A percentile compares a stretch with the other conserved stretches of the same genome.
phyloP scores from a whole-genome alignment of 2,329 filamentous ascomycete genomes.

The Erysiphe pulchra region DNA sequence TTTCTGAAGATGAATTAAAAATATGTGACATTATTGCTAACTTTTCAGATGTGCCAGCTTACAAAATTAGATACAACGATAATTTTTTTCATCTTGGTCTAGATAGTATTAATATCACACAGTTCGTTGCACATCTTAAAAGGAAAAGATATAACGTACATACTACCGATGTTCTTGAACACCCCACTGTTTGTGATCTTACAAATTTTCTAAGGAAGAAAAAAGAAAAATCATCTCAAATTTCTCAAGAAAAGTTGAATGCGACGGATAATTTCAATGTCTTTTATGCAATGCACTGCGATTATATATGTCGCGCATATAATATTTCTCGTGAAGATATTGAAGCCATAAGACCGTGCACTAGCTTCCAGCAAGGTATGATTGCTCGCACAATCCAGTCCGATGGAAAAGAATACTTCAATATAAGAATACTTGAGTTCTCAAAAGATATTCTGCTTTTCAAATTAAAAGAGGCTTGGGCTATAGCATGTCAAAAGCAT shows the following conservation, averaged over 20 bases:
- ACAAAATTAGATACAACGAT: slow-evolving; percentile 29
- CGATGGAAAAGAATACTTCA: slow-evolving; percentile 46
- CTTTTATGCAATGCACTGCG: slow-evolving; percentile 22
- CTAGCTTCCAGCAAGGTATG: slow-evolving; percentile 56
- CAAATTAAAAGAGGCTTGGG: slow-evolving; percentile 32
- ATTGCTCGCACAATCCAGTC: slow-evolving; percentile 47
- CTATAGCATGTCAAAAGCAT: slow-evolving; percentile 23
- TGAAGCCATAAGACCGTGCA: slow-evolving; percentile 47
- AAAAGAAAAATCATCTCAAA: neutral
- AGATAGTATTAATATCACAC: slow-evolving; percentile 70
- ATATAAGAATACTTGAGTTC: slow-evolving; percentile 34
- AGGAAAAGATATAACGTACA: slow-evolving; percentile 30
- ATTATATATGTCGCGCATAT: slow-evolving; percentile 8
- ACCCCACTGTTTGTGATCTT: slow-evolving; percentile 19
- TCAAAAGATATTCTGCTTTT: slow-evolving; percentile 15
- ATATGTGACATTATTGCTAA: slow-evolving; percentile 18
- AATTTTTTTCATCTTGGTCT: slow-evolving; percentile 75
- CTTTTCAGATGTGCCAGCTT: slow-evolving; percentile 25
- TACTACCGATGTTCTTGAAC: slow-evolving; percentile 50
- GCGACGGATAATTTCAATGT: slow-evolving; percentile 1
- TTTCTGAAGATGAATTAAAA: slow-evolving; percentile 16
- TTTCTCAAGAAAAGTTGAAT: slow-evolving; percentile 20
- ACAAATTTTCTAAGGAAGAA: slow-evolving; percentile 4
- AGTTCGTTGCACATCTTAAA: slow-evolving; percentile 45
- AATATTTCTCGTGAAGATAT: slow-evolving; percentile 14